Base-by-base conservation (phyloP, 176 grass and related monocot species). In the Oryza officinalis region DNA sequence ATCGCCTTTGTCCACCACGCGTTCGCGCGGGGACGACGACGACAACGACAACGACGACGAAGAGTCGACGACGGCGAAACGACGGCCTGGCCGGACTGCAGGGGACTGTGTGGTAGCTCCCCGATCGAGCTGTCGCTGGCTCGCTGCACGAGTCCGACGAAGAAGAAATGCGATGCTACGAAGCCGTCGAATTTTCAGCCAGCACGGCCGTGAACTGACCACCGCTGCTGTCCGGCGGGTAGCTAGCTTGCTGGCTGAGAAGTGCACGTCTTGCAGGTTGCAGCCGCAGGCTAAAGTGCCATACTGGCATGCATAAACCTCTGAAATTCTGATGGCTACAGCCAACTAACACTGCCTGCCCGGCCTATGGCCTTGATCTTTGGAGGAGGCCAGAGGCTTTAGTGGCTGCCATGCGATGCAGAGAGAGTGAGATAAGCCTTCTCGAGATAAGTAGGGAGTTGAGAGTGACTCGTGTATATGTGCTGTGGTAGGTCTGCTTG, bases 401-500 rank as follows among this genome's bases (percentile, higher is more conserved):
- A 40, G 25, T 85, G 72, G 78, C 44, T 65, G 71, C 71, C 40
- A 31, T 71, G 72, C 71, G 23, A 20, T 64, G 31, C 77, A 52
- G 71, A 27, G 64, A 27, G 43, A 61, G 43, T 25, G 40, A 77
- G 83, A 77, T 65, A 70, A 75, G 49, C 50, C 40, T 49, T 67
- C 61, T 67, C 60, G 18, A 27, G 81, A 76, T 57, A 67, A 76
- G 72, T 52, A 10, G 57, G n/a, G 8, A 61, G 57, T 61, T 61
- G 57, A 61, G 45, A 60, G 66, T 13, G 83, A 86, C 75, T 47
- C 50, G 23, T 63, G 72, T 82, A 72, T 38, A 26, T 31, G 63
- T 75, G 76, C 46, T 32, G 66, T 13, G 76, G 67, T 86, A 74
- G 74, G 79, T 79, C 52, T 83, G 63, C 12, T 32, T 57, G 26